Evolutionary conservation across 345 rosid species (phyloP).

Genomic region (Gossypioides kirkii): DNA sequence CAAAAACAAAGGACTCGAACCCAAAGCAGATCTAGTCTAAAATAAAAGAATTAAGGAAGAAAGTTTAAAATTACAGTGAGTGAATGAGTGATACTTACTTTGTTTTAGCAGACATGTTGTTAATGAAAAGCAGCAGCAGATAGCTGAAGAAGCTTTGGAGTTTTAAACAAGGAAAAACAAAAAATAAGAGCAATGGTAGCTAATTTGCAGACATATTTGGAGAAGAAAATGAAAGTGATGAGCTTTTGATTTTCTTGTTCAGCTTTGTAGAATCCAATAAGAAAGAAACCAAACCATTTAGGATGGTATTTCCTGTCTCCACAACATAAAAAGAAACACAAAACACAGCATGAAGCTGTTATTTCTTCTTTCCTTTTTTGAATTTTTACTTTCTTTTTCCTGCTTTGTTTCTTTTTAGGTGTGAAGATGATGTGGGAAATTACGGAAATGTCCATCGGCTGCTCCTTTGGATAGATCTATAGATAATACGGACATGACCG

Average conservation of each 20-base stretch:
- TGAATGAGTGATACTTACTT: conserved; percentile 34
- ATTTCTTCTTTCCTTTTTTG: background rate
- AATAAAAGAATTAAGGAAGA: background rate
- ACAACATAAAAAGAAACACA: conserved; percentile 5
- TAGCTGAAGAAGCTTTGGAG: background rate
- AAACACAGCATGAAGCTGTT: background rate
- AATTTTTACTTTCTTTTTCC: background rate
- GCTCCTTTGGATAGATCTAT: background rate
- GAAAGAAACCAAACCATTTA: conserved; percentile 21
- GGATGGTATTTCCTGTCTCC: conserved; percentile 35
- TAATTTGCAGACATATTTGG: conserved; percentile 35
- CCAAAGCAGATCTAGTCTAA: conserved; percentile 32
- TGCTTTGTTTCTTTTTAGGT: background rate
- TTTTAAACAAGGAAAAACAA: conserved; percentile 15
- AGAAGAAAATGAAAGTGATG: background rate
- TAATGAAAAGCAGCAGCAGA: conserved; percentile 7
- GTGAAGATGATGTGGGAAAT: background rate
- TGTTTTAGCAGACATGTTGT: conserved; percentile 56
- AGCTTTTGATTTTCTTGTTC: background rate
- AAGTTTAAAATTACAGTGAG: background rate
- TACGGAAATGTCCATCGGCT: conserved; percentile 28
- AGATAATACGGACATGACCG: too few species aligned
- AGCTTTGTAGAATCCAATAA: conserved; percentile 4
- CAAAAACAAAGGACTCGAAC: background rate
- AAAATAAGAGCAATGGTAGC: conserved; percentile 14